Conservation (phyloP, 2,329 filamentous ascomycete species). For the Cercospora zeae-maydis region DNA sequence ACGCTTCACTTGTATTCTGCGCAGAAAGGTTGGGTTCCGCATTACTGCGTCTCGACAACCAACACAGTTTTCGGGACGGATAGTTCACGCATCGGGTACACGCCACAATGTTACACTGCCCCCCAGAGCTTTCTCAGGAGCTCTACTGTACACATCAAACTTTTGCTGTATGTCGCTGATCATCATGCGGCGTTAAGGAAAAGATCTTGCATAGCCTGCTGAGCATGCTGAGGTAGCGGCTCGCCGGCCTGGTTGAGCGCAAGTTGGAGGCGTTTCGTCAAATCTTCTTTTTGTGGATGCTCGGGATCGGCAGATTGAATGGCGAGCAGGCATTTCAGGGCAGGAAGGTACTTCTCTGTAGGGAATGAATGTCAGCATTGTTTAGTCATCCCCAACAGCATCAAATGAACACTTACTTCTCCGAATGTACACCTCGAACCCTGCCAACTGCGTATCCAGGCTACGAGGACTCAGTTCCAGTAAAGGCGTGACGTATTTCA, state of each 20-base stretch:
- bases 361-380: slow-evolving; percentile 3
- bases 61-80: not conserved
- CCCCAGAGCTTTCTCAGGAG: not conserved
- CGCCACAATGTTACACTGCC: not conserved
- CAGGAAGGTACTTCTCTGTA: slow-evolving; percentile 76
- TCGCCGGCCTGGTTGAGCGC: slow-evolving; percentile 44
- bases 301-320: slow-evolving; percentile 65
- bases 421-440: slow-evolving; percentile 85
- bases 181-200: slow-evolving; percentile 41
- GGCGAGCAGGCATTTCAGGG: slow-evolving; percentile 77
- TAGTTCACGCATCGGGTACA: not conserved
- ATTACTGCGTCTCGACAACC: not conserved
- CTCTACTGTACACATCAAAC: slow-evolving; percentile 1
- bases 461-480: slow-evolving; percentile 78
- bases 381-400: slow-evolving; percentile 1
- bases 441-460: slow-evolving; percentile 75
- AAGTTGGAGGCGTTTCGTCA: slow-evolving; percentile 62
- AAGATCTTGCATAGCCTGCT: slow-evolving; percentile 65
- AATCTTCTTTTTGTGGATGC: slow-evolving; percentile 71
- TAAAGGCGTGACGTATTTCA: slow-evolving; percentile 79
- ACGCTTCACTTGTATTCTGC: not conserved
- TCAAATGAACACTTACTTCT: slow-evolving; percentile 59
- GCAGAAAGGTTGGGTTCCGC: too few species aligned
- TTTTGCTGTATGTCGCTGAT: not conserved
- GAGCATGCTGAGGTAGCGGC: slow-evolving; percentile 58